Conservation (phyloP, 768 basidiomycete species). For the Tylopilus sp. region DNA sequence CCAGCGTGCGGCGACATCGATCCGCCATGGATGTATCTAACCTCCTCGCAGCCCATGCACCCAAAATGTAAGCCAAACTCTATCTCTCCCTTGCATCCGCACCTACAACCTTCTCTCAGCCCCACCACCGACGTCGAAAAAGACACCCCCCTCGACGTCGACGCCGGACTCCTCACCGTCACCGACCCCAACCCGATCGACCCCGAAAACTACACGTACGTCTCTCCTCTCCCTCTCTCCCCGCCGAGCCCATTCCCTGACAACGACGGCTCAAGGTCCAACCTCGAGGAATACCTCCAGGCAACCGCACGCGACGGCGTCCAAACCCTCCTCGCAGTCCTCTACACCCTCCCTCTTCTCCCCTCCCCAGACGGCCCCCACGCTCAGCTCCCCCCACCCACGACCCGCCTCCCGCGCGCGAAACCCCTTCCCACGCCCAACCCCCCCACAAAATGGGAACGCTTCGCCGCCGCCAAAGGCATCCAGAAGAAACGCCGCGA, state of each 20-base stretch:
- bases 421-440: slow-evolving; percentile 94
- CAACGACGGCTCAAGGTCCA: slow-evolving; percentile 45
- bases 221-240: background rate
- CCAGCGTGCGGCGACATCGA: too few species aligned
- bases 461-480: slow-evolving; percentile 91
- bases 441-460: slow-evolving; percentile 94
- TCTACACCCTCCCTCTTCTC: slow-evolving; percentile 79
- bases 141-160: slow-evolving; percentile 75
- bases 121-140: slow-evolving; percentile 71
- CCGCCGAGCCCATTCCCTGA: too few species aligned
- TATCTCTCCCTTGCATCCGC: background rate
- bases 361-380: slow-evolving; percentile 79
- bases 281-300: slow-evolving; percentile 80
- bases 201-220: slow-evolving; percentile 74
- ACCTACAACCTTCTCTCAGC: slow-evolving; percentile 36
- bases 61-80: slow-evolving; percentile 56
- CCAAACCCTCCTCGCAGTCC: slow-evolving; percentile 73
- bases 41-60: slow-evolving; percentile 69
- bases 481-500: slow-evolving; percentile 79
- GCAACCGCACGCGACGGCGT: slow-evolving; percentile 76
- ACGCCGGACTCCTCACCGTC: slow-evolving; percentile 78
- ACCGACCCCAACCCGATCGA: slow-evolving; percentile 89
- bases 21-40: slow-evolving; percentile 21
- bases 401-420: slow-evolving; percentile 76
- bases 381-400: slow-evolving; percentile 75